Base-by-base conservation (phyloP, 768 basidiomycete genomes). In the Cystofilobasidium bisporidii region DNA sequence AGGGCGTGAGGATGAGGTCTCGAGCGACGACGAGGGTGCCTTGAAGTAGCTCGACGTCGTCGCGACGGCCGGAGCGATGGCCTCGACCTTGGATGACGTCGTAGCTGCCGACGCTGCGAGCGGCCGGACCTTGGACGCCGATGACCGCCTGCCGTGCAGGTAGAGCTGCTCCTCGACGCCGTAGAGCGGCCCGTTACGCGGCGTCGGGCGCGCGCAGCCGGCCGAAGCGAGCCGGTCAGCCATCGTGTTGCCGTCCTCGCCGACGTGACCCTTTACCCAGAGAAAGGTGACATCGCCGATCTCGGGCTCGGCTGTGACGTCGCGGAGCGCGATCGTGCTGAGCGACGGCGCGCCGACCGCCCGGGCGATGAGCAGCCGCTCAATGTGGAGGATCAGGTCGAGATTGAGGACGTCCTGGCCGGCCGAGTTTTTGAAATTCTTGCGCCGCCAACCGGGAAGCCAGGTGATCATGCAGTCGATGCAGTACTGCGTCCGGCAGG, bases 371-470 rank as follows among this genome's bases (percentile, higher is more conserved):
- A 68, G 36, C 26, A 63, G 61, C 18, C 50, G 38, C 8, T 61
- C 67, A 32, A 68, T 56, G 32, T 68, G 67, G 8, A 62, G 32
- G 55, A 68, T 58, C 6, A 68, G 61, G 43, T 68, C 67, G 32
- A 57, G 26, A 43, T 68, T 68, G 30, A 43, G 15, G 17, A 67
- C 66, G 22, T 41, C 40, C 3, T 1, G 22, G 10, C 40, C 38
- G 20, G 26, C n/a, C 17, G 48, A 20, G 20, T 14, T 47, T 38
- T 56, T 53, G 55, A 61, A 67, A 12, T 40, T 36, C 10, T 36
- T 28, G 17, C 28, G n/a, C 18, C 66, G 32, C 66, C 61, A 62
- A 26, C 30, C 26, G 1, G 66, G 61, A 6, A 67, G 61, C 66
- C 66, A 67, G 15, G 40, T 61, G 8, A 24, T 45, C 40, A 61